Conservation (phyloP, 2,329 filamentous ascomycete genomes). For the Curvularia verruculosa region DNA sequence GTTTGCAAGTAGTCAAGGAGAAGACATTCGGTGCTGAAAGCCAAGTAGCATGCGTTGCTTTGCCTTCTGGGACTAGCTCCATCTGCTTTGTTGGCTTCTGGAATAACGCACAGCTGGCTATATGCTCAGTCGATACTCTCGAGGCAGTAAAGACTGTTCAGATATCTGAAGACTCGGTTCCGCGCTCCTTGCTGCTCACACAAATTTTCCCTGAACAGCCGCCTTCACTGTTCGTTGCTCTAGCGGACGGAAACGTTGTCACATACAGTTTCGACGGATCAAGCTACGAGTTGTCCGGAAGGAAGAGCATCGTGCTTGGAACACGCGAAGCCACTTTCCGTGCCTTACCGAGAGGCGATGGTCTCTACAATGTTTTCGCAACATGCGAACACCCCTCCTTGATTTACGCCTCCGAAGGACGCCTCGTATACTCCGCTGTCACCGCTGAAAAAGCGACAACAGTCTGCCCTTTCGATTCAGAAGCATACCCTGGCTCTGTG, state of each 20-base stretch:
- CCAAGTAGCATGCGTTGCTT: constrained; percentile 84
- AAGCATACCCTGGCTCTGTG: constrained; percentile 80
- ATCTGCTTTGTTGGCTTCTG: constrained; percentile 87
- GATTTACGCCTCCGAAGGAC: constrained; percentile 86
- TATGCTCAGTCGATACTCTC: constrained; percentile 72
- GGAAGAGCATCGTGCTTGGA: constrained; percentile 83
- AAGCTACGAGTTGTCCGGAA: constrained; percentile 69
- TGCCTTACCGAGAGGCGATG: constrained; percentile 70
- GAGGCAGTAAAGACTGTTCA: constrained; percentile 65
- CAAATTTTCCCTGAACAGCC: constrained; percentile 71
- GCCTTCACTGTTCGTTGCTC: constrained; percentile 83
- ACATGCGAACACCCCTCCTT: constrained; percentile 93
- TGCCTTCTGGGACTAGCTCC: constrained; percentile 67
- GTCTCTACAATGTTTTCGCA: constrained; percentile 81
- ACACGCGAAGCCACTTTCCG: constrained; percentile 85
- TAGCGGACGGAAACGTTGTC: constrained; percentile 90
- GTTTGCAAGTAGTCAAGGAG: constrained; percentile 63
- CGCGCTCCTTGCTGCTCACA: constrained; percentile 79
- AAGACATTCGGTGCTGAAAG: constrained; percentile 69
- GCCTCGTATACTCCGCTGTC: constrained; percentile 90
- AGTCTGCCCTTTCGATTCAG: constrained; percentile 81
- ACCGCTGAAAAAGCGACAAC: constrained; percentile 84
- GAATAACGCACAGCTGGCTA: constrained; percentile 77
- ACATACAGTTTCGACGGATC: constrained; percentile 74
- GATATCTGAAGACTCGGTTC: constrained; percentile 71